Evolutionary conservation across 129 eudicot species (phyloP).

Genomic region (Flaveria sonorensis): DNA sequence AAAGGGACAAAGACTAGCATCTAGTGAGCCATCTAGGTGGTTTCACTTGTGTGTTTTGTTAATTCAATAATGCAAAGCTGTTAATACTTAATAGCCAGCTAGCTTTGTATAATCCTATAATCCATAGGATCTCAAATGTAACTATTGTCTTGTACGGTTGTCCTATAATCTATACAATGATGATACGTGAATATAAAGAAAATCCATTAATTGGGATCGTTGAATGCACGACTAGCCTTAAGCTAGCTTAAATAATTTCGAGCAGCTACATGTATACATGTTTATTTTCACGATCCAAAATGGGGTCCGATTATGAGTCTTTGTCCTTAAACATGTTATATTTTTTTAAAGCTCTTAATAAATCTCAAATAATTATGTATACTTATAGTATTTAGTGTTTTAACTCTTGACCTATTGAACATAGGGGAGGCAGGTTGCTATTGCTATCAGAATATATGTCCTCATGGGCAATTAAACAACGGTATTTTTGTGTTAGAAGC

Average conservation of each 20-base stretch:
- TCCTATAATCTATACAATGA: too few relatives aligned
- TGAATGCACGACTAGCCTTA: too few relatives aligned
- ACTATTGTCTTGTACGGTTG: neutral
- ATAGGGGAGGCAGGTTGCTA: too few relatives aligned
- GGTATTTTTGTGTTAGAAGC: neutral
- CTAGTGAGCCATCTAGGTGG: neutral
- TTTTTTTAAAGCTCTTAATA: too few relatives aligned
- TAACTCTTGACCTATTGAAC: too few relatives aligned
- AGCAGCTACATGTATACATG: neutral
- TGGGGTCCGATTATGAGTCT: too few relatives aligned
- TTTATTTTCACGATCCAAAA: neutral
- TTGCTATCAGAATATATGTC: too few relatives aligned
- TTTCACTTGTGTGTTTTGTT: neutral
- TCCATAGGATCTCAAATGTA: neutral
- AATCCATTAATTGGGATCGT: too few relatives aligned
- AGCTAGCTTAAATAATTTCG: neutral
- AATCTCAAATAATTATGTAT: too few relatives aligned
- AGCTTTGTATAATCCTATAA: neutral
- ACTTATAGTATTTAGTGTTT: too few relatives aligned
- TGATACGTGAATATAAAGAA: too few relatives aligned
- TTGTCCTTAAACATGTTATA: too few relatives aligned
- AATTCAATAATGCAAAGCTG: neutral
- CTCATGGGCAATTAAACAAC: neutral
- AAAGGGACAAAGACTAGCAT: constrained; percentile 12
- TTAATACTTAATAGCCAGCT: neutral